These are phyloP conservation scores for Zygotorulaspora sp. DNA, from an alignment of 805 yeast genomes.

Conservation along the genomic window DNA sequence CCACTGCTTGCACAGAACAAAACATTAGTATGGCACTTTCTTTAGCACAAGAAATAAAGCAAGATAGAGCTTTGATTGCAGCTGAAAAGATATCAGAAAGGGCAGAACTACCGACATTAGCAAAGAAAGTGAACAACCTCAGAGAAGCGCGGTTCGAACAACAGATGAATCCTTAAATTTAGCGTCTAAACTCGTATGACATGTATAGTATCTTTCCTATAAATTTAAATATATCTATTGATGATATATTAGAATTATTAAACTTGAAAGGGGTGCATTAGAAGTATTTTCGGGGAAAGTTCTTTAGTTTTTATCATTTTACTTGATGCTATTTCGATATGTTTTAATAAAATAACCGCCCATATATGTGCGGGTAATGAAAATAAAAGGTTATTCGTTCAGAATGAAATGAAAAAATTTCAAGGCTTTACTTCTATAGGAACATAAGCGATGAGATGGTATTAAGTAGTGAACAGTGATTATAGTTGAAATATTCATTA, in stretches of 20 bases:
- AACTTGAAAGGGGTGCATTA: too few relatives aligned
- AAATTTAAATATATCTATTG: too few relatives aligned
- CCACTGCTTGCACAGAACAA: constrained; percentile 63
- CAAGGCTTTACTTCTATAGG: constrained; percentile 9
- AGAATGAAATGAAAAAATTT: constrained; percentile 19
- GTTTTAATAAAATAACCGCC: neutral
- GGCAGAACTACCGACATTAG: constrained; percentile 49
- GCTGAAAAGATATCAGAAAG: constrained; percentile 83
- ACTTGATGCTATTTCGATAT: too few relatives aligned
- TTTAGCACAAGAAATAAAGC: constrained; percentile 62
- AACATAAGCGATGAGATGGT: constrained; percentile 24
- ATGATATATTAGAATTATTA: too few relatives aligned
- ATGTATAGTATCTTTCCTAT: too few relatives aligned
- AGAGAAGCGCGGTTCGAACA: constrained; percentile 42
- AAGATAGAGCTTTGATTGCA: constrained; percentile 76
- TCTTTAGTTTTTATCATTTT: too few relatives aligned
- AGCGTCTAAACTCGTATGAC: neutral
- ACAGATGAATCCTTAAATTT: constrained; percentile 16
- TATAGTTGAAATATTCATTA: too few relatives aligned
- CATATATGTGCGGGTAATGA: neutral
- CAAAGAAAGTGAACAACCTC: constrained; percentile 49
- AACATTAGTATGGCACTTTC: constrained; percentile 63
- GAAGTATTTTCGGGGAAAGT: too few relatives aligned
- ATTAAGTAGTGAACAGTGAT: neutral
- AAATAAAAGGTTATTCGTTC: constrained; percentile 5